A percentile compares a stretch with the other conserved stretches of the same genome.
Conservation (phyloP, 306 rosid genomes). For the Glycyrrhiza uralensis region DNA sequence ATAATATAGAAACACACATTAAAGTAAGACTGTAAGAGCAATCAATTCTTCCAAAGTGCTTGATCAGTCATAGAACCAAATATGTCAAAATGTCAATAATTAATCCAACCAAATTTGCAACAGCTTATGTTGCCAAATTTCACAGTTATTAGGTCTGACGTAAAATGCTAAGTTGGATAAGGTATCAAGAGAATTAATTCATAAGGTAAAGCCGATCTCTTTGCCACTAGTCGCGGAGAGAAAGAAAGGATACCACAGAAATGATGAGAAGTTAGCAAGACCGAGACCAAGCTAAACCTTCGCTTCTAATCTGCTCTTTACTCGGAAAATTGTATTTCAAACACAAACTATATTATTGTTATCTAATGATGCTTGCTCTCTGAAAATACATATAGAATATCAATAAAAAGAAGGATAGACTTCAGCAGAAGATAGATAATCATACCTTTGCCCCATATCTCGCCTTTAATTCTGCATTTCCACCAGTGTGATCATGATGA, state of each 20-base stretch:
- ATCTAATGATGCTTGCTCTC: not conserved
- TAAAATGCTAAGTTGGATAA: not conserved
- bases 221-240: not conserved
- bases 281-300: not conserved
- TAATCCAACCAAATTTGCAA: not conserved
- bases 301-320: not conserved
- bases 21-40: too few relatives aligned
- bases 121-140: not conserved
- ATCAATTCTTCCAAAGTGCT: slow-evolving; percentile 3
- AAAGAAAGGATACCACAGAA: not conserved
- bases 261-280: not conserved
- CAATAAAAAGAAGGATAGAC: not conserved
- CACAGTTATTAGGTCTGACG: not conserved
- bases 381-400: not conserved
- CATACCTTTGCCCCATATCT: slow-evolving; percentile 91
- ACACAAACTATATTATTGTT: not conserved
- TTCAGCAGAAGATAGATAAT: not conserved
- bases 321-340: not conserved
- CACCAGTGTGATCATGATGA: slow-evolving; percentile 97
- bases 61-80: not conserved
- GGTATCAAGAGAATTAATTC: not conserved
- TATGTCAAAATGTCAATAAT: not conserved
- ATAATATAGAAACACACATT: not conserved
- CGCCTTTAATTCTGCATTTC: slow-evolving; percentile 83
- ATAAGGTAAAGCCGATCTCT: not conserved